Evolutionary conservation across 2,329 filamentous ascomycete species (phyloP).

Genomic region (Ascochyta lentis): DNA sequence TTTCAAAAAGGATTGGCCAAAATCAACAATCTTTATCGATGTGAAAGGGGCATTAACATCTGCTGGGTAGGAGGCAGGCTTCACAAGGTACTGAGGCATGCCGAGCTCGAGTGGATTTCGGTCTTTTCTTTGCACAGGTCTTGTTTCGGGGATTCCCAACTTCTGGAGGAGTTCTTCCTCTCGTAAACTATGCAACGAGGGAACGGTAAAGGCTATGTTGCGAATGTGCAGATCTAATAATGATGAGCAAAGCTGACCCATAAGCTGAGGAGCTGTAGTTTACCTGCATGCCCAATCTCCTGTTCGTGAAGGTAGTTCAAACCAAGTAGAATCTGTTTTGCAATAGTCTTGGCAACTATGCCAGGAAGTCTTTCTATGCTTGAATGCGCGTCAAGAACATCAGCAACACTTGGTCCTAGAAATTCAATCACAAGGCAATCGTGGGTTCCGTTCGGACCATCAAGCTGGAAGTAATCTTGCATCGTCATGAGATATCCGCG

Average conservation of each 20-base stretch:
- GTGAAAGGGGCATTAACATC: neutral
- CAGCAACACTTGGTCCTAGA: slow-evolving; percentile 51
- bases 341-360: slow-evolving; percentile 47
- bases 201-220: slow-evolving; percentile 34
- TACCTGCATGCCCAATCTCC: slow-evolving; percentile 38
- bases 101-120: slow-evolving; percentile 22
- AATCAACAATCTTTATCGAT: slow-evolving; percentile 41
- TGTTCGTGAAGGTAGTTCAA: slow-evolving; percentile 30
- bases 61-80: slow-evolving; percentile 14
- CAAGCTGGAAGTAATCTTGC: slow-evolving; percentile 48
- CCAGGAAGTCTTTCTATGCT: slow-evolving; percentile 48
- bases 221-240: slow-evolving; percentile 36
- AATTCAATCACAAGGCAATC: slow-evolving; percentile 54
- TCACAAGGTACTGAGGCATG: slow-evolving; percentile 30
- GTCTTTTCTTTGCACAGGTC: slow-evolving; percentile 25
- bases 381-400: slow-evolving; percentile 44
- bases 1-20: slow-evolving; percentile 47
- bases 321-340: slow-evolving; percentile 26
- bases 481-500: slow-evolving; percentile 45
- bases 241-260: slow-evolving; percentile 7
- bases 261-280: neutral
- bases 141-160: slow-evolving; percentile 25
- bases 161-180: slow-evolving; percentile 29
- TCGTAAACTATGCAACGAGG: slow-evolving; percentile 19
- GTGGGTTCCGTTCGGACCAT: slow-evolving; percentile 56